Conservation (phyloP, 495 filamentous ascomycete genomes). For the Penicillium lividum region DNA sequence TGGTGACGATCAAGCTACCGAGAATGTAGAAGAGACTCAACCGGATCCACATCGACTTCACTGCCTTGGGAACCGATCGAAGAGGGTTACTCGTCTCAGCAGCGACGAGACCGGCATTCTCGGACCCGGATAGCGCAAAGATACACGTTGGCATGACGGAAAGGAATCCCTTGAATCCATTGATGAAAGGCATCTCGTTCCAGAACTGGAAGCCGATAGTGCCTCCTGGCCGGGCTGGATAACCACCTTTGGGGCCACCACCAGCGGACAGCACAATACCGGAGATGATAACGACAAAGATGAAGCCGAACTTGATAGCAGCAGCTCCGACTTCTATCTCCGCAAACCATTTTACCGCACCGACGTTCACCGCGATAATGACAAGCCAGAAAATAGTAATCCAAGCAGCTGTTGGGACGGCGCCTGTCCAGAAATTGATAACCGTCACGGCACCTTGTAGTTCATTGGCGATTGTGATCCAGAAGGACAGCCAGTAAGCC, state of each 20-base stretch:
- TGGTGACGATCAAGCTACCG: constrained; percentile 59
- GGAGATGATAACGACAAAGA: constrained; percentile 50
- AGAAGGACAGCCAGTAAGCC: constrained; percentile 50
- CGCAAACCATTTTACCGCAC: constrained; percentile 52
- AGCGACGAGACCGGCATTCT: constrained; percentile 57
- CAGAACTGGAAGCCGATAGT: constrained; percentile 63
- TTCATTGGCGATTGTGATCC: constrained; percentile 49
- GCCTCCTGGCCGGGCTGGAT: constrained; percentile 43
- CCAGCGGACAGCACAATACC: constrained; percentile 38
- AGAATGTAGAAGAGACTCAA: constrained; percentile 62
- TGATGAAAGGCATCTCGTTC: constrained; percentile 63
- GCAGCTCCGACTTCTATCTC: constrained; percentile 55
- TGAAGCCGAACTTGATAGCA: constrained; percentile 50
- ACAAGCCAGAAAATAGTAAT: constrained; percentile 48
- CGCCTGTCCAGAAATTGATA: constrained; percentile 55
- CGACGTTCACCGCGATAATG: constrained; percentile 45
- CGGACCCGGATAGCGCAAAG: constrained; percentile 67
- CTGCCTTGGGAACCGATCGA: constrained; percentile 60
- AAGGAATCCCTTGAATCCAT: constrained; percentile 70
- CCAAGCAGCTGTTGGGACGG: constrained; percentile 47
- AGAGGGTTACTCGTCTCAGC: constrained; percentile 64
- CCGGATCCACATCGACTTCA: constrained; percentile 66
- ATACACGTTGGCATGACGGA: constrained; percentile 66
- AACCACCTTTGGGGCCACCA: constrained; percentile 5
- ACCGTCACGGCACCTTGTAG: constrained; percentile 58